Base-by-base conservation (phyloP, 345 rosid genomes). In the Boechera divaricarpa region DNA sequence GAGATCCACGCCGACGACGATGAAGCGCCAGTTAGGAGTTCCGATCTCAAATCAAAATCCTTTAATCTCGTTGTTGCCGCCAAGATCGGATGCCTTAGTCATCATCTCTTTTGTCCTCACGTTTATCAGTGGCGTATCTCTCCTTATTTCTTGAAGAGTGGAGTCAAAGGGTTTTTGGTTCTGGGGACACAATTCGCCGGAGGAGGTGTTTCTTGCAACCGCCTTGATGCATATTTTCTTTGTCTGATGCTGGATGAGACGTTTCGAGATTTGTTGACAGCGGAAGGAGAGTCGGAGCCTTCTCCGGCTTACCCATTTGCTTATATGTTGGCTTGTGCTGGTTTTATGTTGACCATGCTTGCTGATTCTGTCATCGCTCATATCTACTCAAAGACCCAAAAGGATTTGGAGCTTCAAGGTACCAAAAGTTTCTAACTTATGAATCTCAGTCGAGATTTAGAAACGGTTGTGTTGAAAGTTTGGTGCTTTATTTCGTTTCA, bases 211-310 rank as follows among this genome's bases (percentile, higher is more conserved):
- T 57, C 78, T 91, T n/a, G 97, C 88, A 36, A 91, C 98, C 7
- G 94, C 88, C 41, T 18, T 87, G 87, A 91, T 94, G 96, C 97
- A 91, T 72, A n/a, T n/a, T n/a, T n/a, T 94, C 90, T 73, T 75
- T 91, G 76, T 79, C 87, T 6, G 97, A 94, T 73, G 88, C 97
- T 4, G 86, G n/a, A 87, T 57, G 88, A 90, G 74, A 90, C 90
- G 24, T 91, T 94, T 38, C 72, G 47, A 18, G 87, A 87, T 39
- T 86, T 90, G 90, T 82, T 87, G 0, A 45, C 18, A 0, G 74
- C 82, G 38, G 81, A 80, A 58, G 81, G 81, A 39, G 77, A 77
- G 11, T 48, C 72, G 0, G 77, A 77, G 62, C 82, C 78, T 3
- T 78, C 78, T 67, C 59, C 70, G 11, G 74, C 77, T 35, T 91